Evolutionary conservation across 2,329 filamentous ascomycete species (phyloP).

Genomic region (Gremmenia infestans): DNA sequence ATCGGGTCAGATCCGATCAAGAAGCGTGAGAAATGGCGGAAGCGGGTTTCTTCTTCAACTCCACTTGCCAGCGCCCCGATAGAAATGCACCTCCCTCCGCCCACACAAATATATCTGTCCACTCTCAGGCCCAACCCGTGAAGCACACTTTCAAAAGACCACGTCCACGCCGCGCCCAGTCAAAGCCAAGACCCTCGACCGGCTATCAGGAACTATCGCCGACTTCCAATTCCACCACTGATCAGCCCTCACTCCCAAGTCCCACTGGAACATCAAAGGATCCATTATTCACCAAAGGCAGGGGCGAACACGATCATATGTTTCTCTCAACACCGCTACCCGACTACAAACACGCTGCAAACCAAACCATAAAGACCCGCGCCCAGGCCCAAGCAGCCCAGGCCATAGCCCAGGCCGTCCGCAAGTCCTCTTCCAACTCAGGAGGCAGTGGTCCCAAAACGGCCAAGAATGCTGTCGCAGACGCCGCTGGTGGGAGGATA

Average conservation of each 20-base stretch:
- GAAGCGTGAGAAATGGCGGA: slow-evolving; percentile 18
- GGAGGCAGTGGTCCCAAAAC: slow-evolving; percentile 16
- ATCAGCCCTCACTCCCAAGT: slow-evolving; percentile 3
- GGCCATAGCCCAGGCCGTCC: slow-evolving; percentile 16
- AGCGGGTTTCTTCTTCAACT: slow-evolving; percentile 24
- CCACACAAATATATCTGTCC: slow-evolving; percentile 19
- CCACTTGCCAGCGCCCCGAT: slow-evolving; percentile 19
- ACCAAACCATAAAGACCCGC: slow-evolving; percentile 26
- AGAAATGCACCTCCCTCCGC: slow-evolving; percentile 20
- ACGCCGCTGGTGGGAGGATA: slow-evolving; percentile 18
- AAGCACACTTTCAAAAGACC: slow-evolving; percentile 16
- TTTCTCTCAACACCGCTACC: slow-evolving; percentile 26
- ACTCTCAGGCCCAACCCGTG: slow-evolving; percentile 19
- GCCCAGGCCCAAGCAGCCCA: slow-evolving; percentile 16
- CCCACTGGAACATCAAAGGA: background rate
- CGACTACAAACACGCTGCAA: slow-evolving; percentile 29
- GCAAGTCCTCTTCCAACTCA: slow-evolving; percentile 24
- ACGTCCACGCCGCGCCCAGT: background rate
- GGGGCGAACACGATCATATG: slow-evolving; percentile 24
- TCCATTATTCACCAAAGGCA: background rate
- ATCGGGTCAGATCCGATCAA: background rate
- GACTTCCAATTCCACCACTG: slow-evolving; percentile 3
- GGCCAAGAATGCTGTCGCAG: slow-evolving; percentile 26
- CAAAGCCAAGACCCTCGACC: slow-evolving; percentile 13
- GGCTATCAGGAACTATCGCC: background rate